Evolutionary conservation across 495 filamentous ascomycete genomes (phyloP).

Genomic region (Mycothermus thermophilus): DNA sequence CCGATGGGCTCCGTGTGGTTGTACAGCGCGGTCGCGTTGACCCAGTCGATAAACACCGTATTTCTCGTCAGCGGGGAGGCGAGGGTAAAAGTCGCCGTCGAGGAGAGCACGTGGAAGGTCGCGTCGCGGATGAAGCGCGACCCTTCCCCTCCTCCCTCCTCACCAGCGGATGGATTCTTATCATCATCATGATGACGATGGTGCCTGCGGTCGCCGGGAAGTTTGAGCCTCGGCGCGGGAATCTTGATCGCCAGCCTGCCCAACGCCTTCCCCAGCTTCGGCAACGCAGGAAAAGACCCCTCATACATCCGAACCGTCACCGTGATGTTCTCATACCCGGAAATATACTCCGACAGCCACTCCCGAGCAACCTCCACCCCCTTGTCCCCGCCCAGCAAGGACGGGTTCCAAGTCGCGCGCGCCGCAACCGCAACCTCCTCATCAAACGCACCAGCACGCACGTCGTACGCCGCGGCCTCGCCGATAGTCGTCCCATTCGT

Average conservation of each 20-base stretch:
- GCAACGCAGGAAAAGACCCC: constrained; percentile 58
- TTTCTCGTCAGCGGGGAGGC: constrained; percentile 60
- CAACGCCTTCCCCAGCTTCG: constrained; percentile 56
- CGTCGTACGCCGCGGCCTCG: too few relatives aligned
- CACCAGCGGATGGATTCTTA: not conserved
- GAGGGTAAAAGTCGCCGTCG: constrained; percentile 73
- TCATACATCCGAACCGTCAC: constrained; percentile 56
- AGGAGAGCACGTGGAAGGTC: constrained; percentile 74
- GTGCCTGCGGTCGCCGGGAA: constrained; percentile 34
- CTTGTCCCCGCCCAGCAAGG: constrained; percentile 42
- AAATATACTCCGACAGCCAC: constrained; percentile 72
- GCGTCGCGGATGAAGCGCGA: constrained; percentile 69
- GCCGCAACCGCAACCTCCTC: too few relatives aligned
- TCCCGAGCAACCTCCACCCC: constrained; percentile 50
- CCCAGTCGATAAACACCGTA: constrained; percentile 55
- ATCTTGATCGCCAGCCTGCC: constrained; percentile 37
- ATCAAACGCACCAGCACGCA: too few relatives aligned
- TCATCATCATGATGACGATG: not conserved
- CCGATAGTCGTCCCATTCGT: constrained; percentile 63
- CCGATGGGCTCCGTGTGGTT: constrained; percentile 66
- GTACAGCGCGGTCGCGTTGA: constrained; percentile 78
- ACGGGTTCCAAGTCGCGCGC: constrained; percentile 68
- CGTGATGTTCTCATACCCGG: constrained; percentile 71
- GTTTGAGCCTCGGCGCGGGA: constrained; percentile 2
- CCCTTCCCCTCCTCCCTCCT: constrained; percentile 30